Evolutionary conservation across 306 rosid genomes (phyloP).

Genomic region (Rosa persica): DNA sequence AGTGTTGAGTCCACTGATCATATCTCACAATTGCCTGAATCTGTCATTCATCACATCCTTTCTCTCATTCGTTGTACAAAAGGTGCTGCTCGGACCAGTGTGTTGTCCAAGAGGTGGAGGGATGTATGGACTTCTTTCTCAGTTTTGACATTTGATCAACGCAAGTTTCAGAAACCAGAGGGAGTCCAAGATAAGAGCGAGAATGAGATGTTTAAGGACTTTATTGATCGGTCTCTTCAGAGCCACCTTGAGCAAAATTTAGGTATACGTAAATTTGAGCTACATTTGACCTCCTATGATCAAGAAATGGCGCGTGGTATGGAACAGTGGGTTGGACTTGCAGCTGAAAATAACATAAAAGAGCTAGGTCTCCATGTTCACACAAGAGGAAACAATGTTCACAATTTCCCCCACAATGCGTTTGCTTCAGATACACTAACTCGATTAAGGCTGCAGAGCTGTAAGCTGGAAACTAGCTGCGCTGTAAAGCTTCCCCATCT

Average conservation of each 20-base stretch:
- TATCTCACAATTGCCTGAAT: conserved; percentile 40
- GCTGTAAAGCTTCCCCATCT: conserved; percentile 14
- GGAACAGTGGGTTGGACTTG: conserved; percentile 17
- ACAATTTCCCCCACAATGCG: neutral
- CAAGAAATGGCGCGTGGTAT: neutral
- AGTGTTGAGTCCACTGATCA: neutral
- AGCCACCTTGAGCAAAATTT: conserved; percentile 3
- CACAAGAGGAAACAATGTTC: neutral
- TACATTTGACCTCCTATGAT: conserved; percentile 18
- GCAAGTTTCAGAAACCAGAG: conserved; percentile 7
- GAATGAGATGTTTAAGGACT: conserved; percentile 8
- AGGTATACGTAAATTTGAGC: conserved; percentile 6
- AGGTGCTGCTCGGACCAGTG: conserved; percentile 47
- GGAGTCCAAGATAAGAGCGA: neutral
- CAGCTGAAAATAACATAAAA: conserved; percentile 11
- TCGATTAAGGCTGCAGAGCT: conserved; percentile 15
- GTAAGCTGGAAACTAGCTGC: neutral
- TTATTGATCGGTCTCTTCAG: conserved; percentile 8
- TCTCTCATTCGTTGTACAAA: conserved; percentile 36
- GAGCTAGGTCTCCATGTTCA: conserved; percentile 18
- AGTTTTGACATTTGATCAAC: conserved; percentile 43
- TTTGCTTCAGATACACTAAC: conserved; percentile 1
- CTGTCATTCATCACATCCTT: conserved; percentile 47
- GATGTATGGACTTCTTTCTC: conserved; percentile 45
- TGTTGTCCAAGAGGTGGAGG: conserved; percentile 60